Evolutionary conservation across 495 filamentous ascomycete genomes (phyloP).

Genomic region (Lasiosphaeris hirsuta): DNA sequence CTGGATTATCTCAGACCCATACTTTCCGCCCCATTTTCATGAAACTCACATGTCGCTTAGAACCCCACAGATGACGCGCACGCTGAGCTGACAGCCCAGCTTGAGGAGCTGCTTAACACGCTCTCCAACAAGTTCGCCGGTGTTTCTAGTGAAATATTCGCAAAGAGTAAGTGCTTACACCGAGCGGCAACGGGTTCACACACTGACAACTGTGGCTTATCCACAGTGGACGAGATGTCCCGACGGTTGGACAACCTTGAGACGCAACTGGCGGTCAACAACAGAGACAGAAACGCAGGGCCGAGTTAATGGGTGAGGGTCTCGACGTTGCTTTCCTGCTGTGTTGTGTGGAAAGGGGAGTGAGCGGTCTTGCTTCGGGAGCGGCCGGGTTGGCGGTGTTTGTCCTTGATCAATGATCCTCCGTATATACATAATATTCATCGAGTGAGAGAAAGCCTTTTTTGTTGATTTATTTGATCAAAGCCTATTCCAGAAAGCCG

Average conservation of each 20-base stretch:
- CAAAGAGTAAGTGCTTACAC: slow-evolving; percentile 65
- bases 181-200: not conserved
- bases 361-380: not conserved
- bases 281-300: slow-evolving; percentile 35
- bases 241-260: slow-evolving; percentile 85
- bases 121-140: slow-evolving; percentile 79
- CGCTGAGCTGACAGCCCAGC: slow-evolving; percentile 67
- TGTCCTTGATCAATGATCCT: not conserved
- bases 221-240: slow-evolving; percentile 91
- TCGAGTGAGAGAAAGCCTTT: not conserved
- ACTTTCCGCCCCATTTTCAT: not conserved
- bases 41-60: slow-evolving; percentile 17
- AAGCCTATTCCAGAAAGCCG: not conserved
- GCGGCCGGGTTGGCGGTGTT: not conserved
- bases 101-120: slow-evolving; percentile 82
- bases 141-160: slow-evolving; percentile 78
- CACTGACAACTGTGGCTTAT: not conserved
- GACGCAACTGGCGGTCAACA: slow-evolving; percentile 57
- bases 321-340: not conserved
- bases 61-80: slow-evolving; percentile 34
- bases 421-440: not conserved
- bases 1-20: not conserved
- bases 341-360: not conserved
- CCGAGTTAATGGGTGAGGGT: not conserved
- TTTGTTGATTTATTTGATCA: not conserved